These are phyloP conservation scores for Globisporangium orthogonon DNA, from an alignment of 352 stramenopile genomes.

Conservation along the genomic window DNA sequence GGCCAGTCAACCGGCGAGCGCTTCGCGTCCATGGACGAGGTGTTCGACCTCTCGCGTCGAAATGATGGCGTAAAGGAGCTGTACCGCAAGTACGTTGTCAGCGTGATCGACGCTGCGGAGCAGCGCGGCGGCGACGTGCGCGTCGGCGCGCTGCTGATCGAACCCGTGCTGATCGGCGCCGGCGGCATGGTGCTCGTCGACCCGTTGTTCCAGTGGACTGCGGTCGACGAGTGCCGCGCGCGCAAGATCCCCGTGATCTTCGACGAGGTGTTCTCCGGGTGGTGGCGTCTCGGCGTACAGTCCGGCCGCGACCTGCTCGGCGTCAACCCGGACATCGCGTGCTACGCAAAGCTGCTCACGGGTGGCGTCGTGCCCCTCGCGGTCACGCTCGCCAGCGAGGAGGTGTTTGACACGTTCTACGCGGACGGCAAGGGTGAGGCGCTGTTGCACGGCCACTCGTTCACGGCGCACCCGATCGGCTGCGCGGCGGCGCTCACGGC, in stretches of 20 bases:
- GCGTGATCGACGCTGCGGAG: constrained; percentile 38
- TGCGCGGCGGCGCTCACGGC: constrained; percentile 86
- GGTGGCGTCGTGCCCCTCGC: constrained; percentile 85
- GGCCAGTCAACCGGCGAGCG: constrained; percentile 19
- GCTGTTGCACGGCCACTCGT: constrained; percentile 90
- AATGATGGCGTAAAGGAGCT: constrained; percentile 27
- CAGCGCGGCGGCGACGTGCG: constrained; percentile 22
- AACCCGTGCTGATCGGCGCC: constrained; percentile 87
- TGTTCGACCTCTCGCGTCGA: constrained; percentile 42
- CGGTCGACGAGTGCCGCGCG: constrained; percentile 68
- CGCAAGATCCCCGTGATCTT: constrained; percentile 88
- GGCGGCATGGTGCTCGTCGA: constrained; percentile 90
- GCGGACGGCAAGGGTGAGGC: constrained; percentile 81
- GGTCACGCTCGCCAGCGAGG: constrained; percentile 81
- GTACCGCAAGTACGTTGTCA: constrained; percentile 63
- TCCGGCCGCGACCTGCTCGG: constrained; percentile 80
- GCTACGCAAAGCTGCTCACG: constrained; percentile 90
- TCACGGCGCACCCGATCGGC: constrained; percentile 88
- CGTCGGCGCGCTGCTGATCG: constrained; percentile 80
- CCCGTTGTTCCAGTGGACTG: constrained; percentile 88
- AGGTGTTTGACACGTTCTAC: constrained; percentile 89
- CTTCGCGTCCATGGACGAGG: constrained; percentile 37
- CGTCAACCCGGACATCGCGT: constrained; percentile 86
- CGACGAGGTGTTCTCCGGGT: constrained; percentile 90
- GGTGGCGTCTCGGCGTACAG: constrained; percentile 87